A percentile compares a stretch with the other conserved stretches of the same genome.
Evolutionary conservation across 352 stramenopile genomes (phyloP).

Genomic region (Phytophthora megakarya): DNA sequence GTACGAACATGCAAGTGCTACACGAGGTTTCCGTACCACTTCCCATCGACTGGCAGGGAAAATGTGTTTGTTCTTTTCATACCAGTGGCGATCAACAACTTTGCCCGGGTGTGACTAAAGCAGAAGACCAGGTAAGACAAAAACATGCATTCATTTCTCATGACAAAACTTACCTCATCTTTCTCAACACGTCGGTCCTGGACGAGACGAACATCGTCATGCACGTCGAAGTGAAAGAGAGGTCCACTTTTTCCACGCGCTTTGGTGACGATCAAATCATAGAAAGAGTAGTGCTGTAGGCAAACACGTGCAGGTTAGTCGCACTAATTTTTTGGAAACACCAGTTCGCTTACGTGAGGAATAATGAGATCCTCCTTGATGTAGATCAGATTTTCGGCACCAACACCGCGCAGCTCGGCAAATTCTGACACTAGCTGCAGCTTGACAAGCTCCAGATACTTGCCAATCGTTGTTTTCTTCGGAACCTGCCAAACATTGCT

Average conservation of each 20-base stretch:
- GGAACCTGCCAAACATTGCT: constrained; percentile 45
- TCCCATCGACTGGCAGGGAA: constrained; percentile 99
- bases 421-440: constrained; percentile 94
- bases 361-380: constrained; percentile 99
- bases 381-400: constrained; percentile 96
- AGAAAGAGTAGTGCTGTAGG: constrained; percentile 96
- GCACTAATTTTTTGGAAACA: too few species aligned
- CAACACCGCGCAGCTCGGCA: constrained; percentile 90
- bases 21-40: constrained; percentile 59
- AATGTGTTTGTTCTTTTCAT: constrained; percentile 99
- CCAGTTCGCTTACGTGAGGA: constrained; percentile 70
- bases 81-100: constrained; percentile 97
- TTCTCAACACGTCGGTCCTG: constrained; percentile 96
- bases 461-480: constrained; percentile 93
- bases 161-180: constrained; percentile 80
- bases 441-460: constrained; percentile 86
- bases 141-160: neutral
- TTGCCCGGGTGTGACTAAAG: constrained; percentile 95
- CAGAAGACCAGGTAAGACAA: constrained; percentile 9
- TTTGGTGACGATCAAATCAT: constrained; percentile 98
- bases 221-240: constrained; percentile 98
- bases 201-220: constrained; percentile 91
- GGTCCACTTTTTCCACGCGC: constrained; percentile 97
- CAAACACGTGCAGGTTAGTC: constrained; percentile 15
- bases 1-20: neutral